phyloP scores from a whole-genome alignment of 208 protist genomes.

The Leishmania mexicana region DNA sequence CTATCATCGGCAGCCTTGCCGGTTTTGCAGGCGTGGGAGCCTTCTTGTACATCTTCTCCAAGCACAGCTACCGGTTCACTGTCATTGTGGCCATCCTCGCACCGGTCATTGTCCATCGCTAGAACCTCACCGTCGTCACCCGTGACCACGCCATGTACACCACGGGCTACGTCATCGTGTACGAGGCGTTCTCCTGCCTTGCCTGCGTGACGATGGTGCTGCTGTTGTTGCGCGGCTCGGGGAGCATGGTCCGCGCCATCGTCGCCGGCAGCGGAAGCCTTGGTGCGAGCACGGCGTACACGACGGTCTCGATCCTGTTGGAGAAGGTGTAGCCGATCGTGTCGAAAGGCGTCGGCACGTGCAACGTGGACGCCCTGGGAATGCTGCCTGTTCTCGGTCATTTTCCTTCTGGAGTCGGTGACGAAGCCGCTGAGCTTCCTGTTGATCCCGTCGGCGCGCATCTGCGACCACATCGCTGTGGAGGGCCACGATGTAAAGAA shows the following conservation, averaged over 20 bases:
- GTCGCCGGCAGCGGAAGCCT: constrained; percentile 74
- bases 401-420: constrained; percentile 34
- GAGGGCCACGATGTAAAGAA: constrained; percentile 24
- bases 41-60: constrained; percentile 50
- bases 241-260: constrained; percentile 73
- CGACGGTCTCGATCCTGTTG: constrained; percentile 56
- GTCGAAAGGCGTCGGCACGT: constrained; percentile 21
- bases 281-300: constrained; percentile 39
- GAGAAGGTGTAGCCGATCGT: constrained; percentile 46
- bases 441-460: constrained; percentile 59
- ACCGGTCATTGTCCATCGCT: constrained; percentile 63
- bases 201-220: constrained; percentile 72
- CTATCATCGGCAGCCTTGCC: constrained; percentile 40
- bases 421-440: constrained; percentile 61
- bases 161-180: constrained; percentile 64
- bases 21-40: constrained; percentile 37
- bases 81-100: constrained; percentile 54
- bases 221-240: constrained; percentile 65
- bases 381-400: constrained; percentile 57
- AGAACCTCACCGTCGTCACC: constrained; percentile 49
- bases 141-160: constrained; percentile 70
- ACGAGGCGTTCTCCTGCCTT: constrained; percentile 58
- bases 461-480: constrained; percentile 55
- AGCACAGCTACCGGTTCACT: constrained; percentile 47
- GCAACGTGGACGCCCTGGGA: constrained; percentile 58